Conservation (phyloP, 169 alveolate species). For the Perkinsus olseni region DNA sequence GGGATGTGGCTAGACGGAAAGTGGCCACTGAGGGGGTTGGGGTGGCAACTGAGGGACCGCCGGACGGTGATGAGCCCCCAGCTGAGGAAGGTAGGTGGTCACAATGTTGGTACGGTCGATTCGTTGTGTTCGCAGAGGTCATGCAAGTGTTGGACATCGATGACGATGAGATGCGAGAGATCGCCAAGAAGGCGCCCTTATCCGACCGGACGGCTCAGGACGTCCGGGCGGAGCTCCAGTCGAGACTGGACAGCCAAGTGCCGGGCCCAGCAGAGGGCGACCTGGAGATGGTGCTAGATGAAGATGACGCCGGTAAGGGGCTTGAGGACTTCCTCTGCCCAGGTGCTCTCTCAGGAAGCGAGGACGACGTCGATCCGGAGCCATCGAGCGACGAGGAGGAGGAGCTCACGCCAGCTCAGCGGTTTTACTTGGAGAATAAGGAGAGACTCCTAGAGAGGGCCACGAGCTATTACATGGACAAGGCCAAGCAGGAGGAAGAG, state of each 20-base stretch:
- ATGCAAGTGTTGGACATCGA: background rate
- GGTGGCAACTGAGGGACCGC: background rate
- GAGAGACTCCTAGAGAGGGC: constrained; percentile 32
- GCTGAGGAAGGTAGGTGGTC: background rate
- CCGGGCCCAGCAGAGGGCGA: background rate
- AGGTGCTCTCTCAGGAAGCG: background rate
- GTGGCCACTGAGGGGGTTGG: background rate
- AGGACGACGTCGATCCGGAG: background rate
- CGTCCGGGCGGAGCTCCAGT: background rate
- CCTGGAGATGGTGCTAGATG: background rate
- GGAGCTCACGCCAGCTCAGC: constrained; percentile 36
- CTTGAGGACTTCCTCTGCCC: background rate
- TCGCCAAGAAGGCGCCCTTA: background rate
- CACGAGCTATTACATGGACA: constrained; percentile 19
- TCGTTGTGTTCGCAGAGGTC: background rate
- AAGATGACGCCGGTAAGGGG: background rate
- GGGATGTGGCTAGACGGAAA: background rate
- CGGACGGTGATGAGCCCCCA: background rate
- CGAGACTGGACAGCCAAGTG: background rate
- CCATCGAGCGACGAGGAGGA: background rate
- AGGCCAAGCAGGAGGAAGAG: constrained; percentile 16
- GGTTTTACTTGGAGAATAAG: constrained; percentile 27
- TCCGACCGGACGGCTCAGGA: background rate
- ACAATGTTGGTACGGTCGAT: background rate
- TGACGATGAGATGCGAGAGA: background rate